These are phyloP conservation scores for Russula sp. DNA, from an alignment of 768 basidiomycete species.

Conservation along the genomic window DNA sequence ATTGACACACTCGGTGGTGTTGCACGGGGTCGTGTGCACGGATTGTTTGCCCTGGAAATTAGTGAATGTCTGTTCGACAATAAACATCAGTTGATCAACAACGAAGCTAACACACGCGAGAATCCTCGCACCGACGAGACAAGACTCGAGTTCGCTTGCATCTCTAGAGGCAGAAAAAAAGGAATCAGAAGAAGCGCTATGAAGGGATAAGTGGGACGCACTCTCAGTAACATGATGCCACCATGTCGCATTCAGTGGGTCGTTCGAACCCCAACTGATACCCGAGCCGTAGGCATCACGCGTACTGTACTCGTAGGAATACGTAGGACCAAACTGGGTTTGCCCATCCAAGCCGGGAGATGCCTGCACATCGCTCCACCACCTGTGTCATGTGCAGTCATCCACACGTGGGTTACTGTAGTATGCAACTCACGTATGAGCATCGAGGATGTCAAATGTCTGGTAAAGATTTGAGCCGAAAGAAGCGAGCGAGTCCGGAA, in stretches of 20 bases:
- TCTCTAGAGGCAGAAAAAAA: conserved; percentile 42
- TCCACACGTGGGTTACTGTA: not conserved
- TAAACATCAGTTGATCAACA: conserved; percentile 4
- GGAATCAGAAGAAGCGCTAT: not conserved
- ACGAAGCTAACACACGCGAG: not conserved
- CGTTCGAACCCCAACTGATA: conserved; percentile 57
- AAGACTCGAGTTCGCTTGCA: conserved; percentile 54
- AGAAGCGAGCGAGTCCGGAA: not conserved
- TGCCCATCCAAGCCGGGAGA: conserved; percentile 61
- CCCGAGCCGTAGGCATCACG: conserved; percentile 61
- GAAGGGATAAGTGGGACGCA: conserved; percentile 36
- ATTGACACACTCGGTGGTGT: conserved; percentile 53
- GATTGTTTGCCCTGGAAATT: conserved; percentile 71
- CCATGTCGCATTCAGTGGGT: conserved; percentile 79
- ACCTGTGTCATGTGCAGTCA: conserved; percentile 41
- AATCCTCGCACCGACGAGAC: conserved; percentile 48
- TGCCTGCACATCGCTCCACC: conserved; percentile 58
- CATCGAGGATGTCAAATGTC: conserved; percentile 78
- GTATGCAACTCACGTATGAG: conserved; percentile 57
- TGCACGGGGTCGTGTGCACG: conserved; percentile 52
- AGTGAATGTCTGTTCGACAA: conserved; percentile 53
- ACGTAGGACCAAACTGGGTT: conserved; percentile 56
- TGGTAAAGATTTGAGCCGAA: conserved; percentile 33
- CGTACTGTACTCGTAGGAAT: conserved; percentile 61
- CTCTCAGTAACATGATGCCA: conserved; percentile 80